Evolutionary conservation across 2,329 filamentous ascomycete genomes (phyloP).

Genomic region (Aspergillus japonicus): DNA sequence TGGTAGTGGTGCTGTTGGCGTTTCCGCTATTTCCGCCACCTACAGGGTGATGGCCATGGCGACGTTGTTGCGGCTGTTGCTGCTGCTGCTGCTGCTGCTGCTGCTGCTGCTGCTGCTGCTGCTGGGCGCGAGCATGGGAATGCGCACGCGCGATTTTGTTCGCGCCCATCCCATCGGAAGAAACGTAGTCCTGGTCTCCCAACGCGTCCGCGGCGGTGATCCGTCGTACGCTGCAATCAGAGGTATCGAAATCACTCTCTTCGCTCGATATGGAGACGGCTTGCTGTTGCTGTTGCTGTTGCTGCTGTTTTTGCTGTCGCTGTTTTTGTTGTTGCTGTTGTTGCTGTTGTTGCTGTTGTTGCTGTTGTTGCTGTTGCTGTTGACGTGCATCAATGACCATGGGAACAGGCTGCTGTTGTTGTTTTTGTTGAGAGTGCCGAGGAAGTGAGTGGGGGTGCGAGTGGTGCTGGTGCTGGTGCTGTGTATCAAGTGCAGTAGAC

Average conservation of each 20-base stretch:
- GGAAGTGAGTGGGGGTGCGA: background rate
- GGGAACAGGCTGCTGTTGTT: background rate
- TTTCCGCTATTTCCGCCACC: background rate
- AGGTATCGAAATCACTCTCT: background rate
- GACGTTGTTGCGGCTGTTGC: background rate
- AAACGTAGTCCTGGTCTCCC: background rate
- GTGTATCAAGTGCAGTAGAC: background rate
- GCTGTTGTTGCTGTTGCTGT: background rate
- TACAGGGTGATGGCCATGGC: background rate
- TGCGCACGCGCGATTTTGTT: background rate
- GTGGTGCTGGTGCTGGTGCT: constrained; percentile 5
- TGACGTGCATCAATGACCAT: background rate
- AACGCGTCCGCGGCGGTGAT: background rate
- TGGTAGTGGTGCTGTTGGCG: background rate
- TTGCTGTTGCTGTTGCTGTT: background rate
- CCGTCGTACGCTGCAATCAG: background rate
- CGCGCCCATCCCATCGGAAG: background rate
- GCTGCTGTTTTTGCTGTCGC: background rate
- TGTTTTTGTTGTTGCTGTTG: constrained; percentile 1
- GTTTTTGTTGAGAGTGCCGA: background rate
- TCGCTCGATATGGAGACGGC: background rate
- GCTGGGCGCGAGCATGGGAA: background rate
- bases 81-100: background rate
- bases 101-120: background rate
- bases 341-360: background rate